Percentiles rank a stretch among this genome's conserved stretches.
Evolutionary conservation across 2,329 filamentous ascomycete genomes (phyloP).

Genomic region (Aspergillus melleus): DNA sequence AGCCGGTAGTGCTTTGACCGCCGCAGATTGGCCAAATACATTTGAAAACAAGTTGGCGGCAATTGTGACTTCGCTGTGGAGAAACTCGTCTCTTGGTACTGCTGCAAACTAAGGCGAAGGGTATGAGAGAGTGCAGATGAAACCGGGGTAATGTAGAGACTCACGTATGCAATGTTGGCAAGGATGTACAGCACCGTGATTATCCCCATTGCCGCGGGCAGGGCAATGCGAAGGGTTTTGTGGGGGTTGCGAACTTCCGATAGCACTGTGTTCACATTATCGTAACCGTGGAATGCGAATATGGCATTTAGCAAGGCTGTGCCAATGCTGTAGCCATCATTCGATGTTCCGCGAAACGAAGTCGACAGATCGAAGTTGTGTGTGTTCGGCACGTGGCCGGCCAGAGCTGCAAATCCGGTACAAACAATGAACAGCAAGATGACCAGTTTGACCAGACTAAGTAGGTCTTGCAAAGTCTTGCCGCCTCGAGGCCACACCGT

Average conservation of each 20-base stretch:
- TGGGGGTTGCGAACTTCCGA: neutral
- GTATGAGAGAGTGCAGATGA: neutral
- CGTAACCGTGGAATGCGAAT: neutral
- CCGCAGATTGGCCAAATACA: neutral
- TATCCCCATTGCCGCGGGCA: neutral
- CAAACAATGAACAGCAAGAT: neutral
- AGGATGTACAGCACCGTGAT: neutral
- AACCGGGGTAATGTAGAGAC: neutral
- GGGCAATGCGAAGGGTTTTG: neutral
- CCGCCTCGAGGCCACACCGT: slow-evolving; percentile 23
- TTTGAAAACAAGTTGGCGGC: neutral
- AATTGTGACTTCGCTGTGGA: neutral
- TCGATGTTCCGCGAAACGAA: neutral
- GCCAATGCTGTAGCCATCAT: neutral
- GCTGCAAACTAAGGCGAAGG: neutral
- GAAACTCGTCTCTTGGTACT: neutral
- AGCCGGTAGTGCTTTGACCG: neutral
- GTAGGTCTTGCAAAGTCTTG: neutral
- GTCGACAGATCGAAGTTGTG: neutral
- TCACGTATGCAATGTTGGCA: neutral
- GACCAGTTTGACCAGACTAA: neutral
- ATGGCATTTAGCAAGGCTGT: neutral
- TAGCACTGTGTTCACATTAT: neutral
- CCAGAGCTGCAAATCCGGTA: neutral
- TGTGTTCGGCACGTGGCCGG: neutral